Conservation (phyloP, 1,139 yeast species). For the Taphrina sp. region DNA sequence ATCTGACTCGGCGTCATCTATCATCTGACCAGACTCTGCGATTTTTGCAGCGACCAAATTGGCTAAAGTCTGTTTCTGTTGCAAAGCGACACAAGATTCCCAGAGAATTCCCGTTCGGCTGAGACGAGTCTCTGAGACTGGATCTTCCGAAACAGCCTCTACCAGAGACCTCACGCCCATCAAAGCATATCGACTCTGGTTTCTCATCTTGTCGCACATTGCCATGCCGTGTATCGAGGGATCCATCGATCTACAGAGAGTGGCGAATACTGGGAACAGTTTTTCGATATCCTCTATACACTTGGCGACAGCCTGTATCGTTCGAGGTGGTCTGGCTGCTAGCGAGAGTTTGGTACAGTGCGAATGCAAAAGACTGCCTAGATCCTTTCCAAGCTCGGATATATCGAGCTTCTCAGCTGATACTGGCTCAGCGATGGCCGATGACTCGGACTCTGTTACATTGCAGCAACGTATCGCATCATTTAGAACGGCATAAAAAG, state of each 20-base stretch:
- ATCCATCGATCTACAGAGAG: conserved; percentile 3
- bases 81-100: conserved; percentile 22
- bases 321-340: conserved; percentile 25
- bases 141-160: conserved; percentile 8
- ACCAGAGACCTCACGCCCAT: conserved; percentile 14
- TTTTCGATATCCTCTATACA: conserved; percentile 13
- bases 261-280: conserved; percentile 12
- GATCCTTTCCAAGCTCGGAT: too few relatives aligned
- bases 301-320: conserved; percentile 12
- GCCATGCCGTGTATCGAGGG: conserved; percentile 6
- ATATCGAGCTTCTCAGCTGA: too few relatives aligned
- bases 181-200: conserved; percentile 14
- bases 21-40: conserved; percentile 12
- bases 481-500: too few relatives aligned
- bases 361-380: conserved; percentile 18
- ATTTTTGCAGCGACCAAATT: not conserved
- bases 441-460: too few relatives aligned
- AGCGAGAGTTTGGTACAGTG: conserved; percentile 27
- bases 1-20: conserved; percentile 20
- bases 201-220: conserved; percentile 14
- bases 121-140: conserved; percentile 9
- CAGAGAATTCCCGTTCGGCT: conserved; percentile 22
- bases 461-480: too few relatives aligned
- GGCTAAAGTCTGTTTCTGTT: not conserved
- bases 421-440: too few relatives aligned